Conservation (phyloP, 805 yeast species). For the Starmerella bombi region DNA sequence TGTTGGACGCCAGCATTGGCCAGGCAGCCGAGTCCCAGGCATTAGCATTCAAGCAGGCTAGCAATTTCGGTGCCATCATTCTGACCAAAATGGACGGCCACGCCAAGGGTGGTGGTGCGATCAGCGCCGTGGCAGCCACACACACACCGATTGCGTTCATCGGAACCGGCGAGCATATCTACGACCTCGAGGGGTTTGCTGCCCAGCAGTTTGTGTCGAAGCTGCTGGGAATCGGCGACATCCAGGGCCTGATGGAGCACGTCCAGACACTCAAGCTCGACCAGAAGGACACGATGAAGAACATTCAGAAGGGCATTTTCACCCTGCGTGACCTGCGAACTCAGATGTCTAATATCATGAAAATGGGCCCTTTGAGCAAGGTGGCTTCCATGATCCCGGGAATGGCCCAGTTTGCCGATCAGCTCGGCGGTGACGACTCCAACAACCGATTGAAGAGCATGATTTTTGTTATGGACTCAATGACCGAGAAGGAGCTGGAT, state of each 20-base stretch:
- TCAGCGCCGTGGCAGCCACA: slow-evolving; percentile 95
- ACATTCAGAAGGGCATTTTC: slow-evolving; percentile 88
- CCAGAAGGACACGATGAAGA: slow-evolving; percentile 74
- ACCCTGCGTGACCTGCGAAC: slow-evolving; percentile 83
- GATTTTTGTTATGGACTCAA: slow-evolving; percentile 87
- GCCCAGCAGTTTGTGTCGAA: slow-evolving; percentile 86
- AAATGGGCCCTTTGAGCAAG: slow-evolving; percentile 92
- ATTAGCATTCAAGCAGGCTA: slow-evolving; percentile 79
- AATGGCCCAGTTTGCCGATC: slow-evolving; percentile 67
- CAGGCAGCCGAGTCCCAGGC: slow-evolving; percentile 97
- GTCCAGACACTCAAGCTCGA: slow-evolving; percentile 77
- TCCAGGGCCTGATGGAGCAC: slow-evolving; percentile 87
- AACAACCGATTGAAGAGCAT: slow-evolving; percentile 69
- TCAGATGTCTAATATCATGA: slow-evolving; percentile 87
- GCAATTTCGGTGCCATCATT: slow-evolving; percentile 89
- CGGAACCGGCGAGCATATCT: slow-evolving; percentile 97
- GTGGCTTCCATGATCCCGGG: slow-evolving; percentile 95
- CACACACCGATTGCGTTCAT: slow-evolving; percentile 88
- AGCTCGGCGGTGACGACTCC: slow-evolving; percentile 86
- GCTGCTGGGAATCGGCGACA: slow-evolving; percentile 86
- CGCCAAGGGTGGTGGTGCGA: slow-evolving; percentile 99
- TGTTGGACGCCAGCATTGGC: slow-evolving; percentile 91
- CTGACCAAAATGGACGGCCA: slow-evolving; percentile 97
- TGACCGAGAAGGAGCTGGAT: slow-evolving; percentile 85
- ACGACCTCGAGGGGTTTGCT: slow-evolving; percentile 80